A percentile compares a stretch with the other conserved stretches of the same genome.
phyloP scores from a whole-genome alignment of 73 alveolate species.

The Stentor roeselii region DNA sequence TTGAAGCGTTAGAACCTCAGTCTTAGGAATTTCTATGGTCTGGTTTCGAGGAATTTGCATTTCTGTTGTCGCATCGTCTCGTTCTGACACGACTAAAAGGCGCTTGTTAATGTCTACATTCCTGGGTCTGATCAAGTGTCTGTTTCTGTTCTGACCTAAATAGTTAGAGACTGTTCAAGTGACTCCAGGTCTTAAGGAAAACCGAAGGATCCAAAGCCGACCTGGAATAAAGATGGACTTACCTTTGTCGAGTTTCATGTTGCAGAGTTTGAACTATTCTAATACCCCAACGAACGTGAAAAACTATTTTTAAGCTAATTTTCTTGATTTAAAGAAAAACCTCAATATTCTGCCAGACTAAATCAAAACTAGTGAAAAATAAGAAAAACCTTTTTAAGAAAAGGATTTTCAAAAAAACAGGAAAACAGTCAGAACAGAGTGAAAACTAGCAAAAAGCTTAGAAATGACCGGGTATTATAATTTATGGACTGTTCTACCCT shows the following conservation, averaged over 20 bases:
- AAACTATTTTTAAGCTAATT: too few species aligned
- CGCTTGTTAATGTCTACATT: not conserved
- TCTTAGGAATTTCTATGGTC: not conserved
- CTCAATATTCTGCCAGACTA: too few species aligned
- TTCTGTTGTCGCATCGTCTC: conserved; percentile 5
- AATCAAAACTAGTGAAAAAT: too few species aligned
- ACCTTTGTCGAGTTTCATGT: conserved; percentile 19
- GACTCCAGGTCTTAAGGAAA: not conserved
- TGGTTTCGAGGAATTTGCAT: not conserved
- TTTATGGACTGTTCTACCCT: not conserved
- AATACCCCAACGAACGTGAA: too few species aligned
- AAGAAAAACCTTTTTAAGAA: too few species aligned
- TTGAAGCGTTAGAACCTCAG: not conserved
- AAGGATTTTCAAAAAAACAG: too few species aligned
- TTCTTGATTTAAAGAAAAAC: too few species aligned
- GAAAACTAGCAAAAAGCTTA: too few species aligned
- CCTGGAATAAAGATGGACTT: conserved; percentile 23
- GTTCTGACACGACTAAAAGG: not conserved
- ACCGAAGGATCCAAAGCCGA: not conserved
- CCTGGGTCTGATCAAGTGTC: not conserved
- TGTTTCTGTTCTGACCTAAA: conserved; percentile 6
- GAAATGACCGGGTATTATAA: too few species aligned
- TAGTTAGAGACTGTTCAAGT: not conserved
- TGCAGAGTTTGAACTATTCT: not conserved
- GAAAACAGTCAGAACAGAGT: too few species aligned